A percentile compares a stretch with the other conserved stretches of the same genome.
phyloP scores from a whole-genome alignment of 2,329 filamentous ascomycete species.

The Dactylonectria macrodidyma region DNA sequence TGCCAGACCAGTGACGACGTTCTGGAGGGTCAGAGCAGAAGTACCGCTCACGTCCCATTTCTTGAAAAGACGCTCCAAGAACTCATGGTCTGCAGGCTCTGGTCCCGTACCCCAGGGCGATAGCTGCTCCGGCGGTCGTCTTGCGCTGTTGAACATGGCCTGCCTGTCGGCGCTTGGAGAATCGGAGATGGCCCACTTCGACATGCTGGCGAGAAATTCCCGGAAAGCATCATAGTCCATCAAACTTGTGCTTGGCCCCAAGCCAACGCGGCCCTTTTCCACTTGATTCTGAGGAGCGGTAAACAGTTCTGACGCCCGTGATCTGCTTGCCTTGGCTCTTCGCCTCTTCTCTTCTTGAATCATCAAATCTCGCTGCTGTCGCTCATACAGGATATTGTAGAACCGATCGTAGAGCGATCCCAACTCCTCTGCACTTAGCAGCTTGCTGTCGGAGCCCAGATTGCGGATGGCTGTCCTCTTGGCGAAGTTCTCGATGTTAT shows the following conservation, averaged over 20 bases:
- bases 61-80: slow-evolving; percentile 88
- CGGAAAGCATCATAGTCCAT: slow-evolving; percentile 99
- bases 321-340: slow-evolving; percentile 71
- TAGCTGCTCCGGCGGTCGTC: slow-evolving; percentile 59
- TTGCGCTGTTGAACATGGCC: slow-evolving; percentile 73
- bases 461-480: slow-evolving; percentile 98
- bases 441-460: slow-evolving; percentile 94
- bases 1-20: slow-evolving; percentile 92
- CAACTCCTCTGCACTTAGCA: slow-evolving; percentile 87
- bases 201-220: slow-evolving; percentile 90
- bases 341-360: slow-evolving; percentile 83
- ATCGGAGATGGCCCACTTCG: slow-evolving; percentile 95
- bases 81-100: slow-evolving; percentile 92
- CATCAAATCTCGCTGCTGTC: slow-evolving; percentile 85
- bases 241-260: slow-evolving; percentile 89
- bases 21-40: slow-evolving; percentile 86
- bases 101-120: slow-evolving; percentile 71
- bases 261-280: slow-evolving; percentile 88
- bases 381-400: slow-evolving; percentile 91
- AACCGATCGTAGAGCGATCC: slow-evolving; percentile 95
- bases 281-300: slow-evolving; percentile 65
- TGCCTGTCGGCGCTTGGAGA: slow-evolving; percentile 75
- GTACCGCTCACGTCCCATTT: slow-evolving; percentile 88
- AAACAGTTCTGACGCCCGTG: slow-evolving; percentile 56
- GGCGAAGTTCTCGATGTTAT: slow-evolving; percentile 97